Conservation (phyloP, 139 green algal species). For the Yamagishiella unicocca region DNA sequence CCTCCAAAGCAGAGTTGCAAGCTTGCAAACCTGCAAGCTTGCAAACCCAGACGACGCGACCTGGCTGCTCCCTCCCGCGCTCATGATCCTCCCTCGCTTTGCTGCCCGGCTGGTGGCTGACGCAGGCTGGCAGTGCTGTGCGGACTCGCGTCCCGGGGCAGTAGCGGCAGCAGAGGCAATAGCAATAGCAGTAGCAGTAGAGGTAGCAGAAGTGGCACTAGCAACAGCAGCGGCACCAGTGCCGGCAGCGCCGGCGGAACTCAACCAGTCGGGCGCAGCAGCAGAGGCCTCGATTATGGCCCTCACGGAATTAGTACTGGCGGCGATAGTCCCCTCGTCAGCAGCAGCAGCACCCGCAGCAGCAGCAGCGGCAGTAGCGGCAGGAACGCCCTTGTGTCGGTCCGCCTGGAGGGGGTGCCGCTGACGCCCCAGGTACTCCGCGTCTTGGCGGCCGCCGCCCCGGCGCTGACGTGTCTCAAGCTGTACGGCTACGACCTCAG, state of each 20-base stretch:
- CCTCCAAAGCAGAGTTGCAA: not conserved
- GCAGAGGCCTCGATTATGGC: too few species aligned
- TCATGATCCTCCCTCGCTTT: not conserved
- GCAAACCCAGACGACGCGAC: not conserved
- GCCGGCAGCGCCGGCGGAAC: not conserved
- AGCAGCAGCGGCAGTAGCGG: not conserved
- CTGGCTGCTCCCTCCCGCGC: not conserved
- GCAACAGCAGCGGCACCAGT: not conserved
- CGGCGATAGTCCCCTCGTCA: too few species aligned
- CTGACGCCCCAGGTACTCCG: not conserved
- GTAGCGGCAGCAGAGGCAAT: not conserved
- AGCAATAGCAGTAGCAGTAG: not conserved
- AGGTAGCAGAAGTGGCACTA: not conserved
- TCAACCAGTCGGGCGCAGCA: not conserved
- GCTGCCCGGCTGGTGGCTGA: not conserved
- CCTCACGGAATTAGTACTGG: too few species aligned
- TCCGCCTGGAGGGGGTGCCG: conserved; percentile 10
- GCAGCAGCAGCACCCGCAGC: not conserved
- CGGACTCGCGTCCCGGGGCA: not conserved
- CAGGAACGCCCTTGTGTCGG: not conserved
- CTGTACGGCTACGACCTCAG: conserved; percentile 4
- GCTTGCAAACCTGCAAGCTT: not conserved
- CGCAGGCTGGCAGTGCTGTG: not conserved
- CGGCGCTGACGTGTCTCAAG: not conserved
- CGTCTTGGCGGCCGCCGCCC: not conserved